Base-by-base conservation (phyloP, 345 rosid species). In the Syzygium aromaticum region DNA sequence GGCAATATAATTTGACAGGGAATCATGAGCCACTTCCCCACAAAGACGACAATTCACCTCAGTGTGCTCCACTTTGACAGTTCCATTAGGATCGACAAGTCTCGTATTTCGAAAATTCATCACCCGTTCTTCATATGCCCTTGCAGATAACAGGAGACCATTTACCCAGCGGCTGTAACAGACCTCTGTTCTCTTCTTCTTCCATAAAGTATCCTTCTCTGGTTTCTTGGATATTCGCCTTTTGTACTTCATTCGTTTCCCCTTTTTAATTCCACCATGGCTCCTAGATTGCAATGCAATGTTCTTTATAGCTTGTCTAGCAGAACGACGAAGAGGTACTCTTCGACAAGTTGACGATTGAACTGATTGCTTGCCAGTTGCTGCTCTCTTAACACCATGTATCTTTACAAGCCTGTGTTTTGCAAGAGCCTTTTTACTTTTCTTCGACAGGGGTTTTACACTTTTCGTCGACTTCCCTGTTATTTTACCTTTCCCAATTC, bases 281-380 rank as follows among this genome's bases (percentile, higher is more conserved):
- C 89, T 92, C 90, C 87, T 93, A 85, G 86, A 91, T 89, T 91
- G 95, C 88, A 91, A 86, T 57, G 91, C 84, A 27, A 91, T 88
- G 88, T 91, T 89, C 77, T 93, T 95, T 10, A 92, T 51, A 86
- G 88, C 92, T 51, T 89, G 88, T 92, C 99, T 95, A 80, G 96
- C 89, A 78, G 99, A 98, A 87, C 98, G 97, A 22, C 99, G 97
- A 88, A 98, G 86, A 49, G 98, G 98, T 84, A 93, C 94, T 85
- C 92, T 93, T 92, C 91, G 92, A 87, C 90, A 91, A 77, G 91
- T 95, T 89, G 77, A 89, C 53, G 91, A 88, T 84, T 64, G 86
- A 52, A 83, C 84, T 27, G 83, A 52, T 83, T 86, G 85, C 80
- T 89, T 56, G 40, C 52, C 61, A 54, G 77, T 87, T 73, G 61